Evolutionary conservation across 169 alveolate species (phyloP), one percentile per base, ranked within the genome.

Genomic region (Toxoplasma gondii): DNA sequence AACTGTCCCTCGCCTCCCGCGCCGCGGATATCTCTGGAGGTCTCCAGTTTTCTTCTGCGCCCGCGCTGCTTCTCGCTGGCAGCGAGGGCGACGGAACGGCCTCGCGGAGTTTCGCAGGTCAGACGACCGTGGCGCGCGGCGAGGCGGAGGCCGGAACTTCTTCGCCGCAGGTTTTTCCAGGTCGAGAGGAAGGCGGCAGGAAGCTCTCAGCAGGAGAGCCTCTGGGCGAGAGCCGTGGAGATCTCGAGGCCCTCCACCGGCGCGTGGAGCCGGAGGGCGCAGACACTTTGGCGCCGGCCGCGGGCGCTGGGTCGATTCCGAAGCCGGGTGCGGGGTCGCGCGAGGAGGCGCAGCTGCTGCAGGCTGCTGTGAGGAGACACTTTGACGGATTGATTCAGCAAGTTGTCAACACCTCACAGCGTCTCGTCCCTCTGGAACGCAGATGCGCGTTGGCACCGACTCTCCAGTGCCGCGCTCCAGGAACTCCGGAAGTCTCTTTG

Each of bases 361-460:
- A 82, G 29, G 64, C 53, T 12, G 64, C 90, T 0, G 90, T 82
- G 12, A 34, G 69, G 9, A 36, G 38, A 41, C 90, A 82, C 90
- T 82, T 82, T 49, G 64, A 82, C 67, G 36, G 90, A 17, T 49
- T 82, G 64, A 43, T 82, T 24, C 69, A 5, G 69, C 90, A 82
- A 31, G 44, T 82, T 12, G 27, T 82, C 53, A 39, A 38, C 38
- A 7, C 90, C 39, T 39, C 53, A 2, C 64, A 38, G 64, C 90
- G 41, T 34, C 90, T 9, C 36, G 45, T 78, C 7, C 86, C n/a
- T 19, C 90, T 41, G 64, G 69, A 82, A 41, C 90, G 90, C n/a
- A 43, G 19, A 49, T n/a, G 86, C 39, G 86, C 86, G 27, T 78
- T 78, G 12, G 86, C 86, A n/a, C 49, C 12, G 45, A 78, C 86